phyloP scores from a whole-genome alignment of 2,329 filamentous ascomycete genomes.

The Tympanopsis confertula region DNA sequence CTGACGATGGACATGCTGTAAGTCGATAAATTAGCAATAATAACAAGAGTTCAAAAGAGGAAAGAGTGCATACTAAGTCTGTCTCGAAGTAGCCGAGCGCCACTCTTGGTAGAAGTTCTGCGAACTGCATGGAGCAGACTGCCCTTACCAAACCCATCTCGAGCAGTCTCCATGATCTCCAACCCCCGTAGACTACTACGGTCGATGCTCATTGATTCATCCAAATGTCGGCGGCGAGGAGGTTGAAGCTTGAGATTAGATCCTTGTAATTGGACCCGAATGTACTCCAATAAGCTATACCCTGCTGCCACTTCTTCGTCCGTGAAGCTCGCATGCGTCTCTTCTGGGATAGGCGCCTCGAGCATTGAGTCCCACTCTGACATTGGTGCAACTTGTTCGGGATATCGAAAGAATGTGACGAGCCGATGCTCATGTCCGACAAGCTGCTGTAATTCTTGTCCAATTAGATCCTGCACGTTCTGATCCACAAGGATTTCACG shows the following conservation, averaged over 20 bases:
- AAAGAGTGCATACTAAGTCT: slow-evolving; percentile 38
- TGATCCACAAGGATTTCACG: slow-evolving; percentile 54
- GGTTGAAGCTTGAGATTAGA: slow-evolving; percentile 50
- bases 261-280: slow-evolving; percentile 47
- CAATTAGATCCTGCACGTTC: slow-evolving; percentile 26
- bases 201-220: slow-evolving; percentile 60
- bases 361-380: slow-evolving; percentile 46
- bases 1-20: slow-evolving; percentile 56
- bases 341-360: slow-evolving; percentile 37
- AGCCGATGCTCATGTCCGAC: slow-evolving; percentile 43
- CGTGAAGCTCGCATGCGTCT: slow-evolving; percentile 34
- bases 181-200: slow-evolving; percentile 57
- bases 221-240: slow-evolving; percentile 43
- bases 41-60: neutral
- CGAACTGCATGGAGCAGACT: slow-evolving; percentile 58
- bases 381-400: slow-evolving; percentile 19
- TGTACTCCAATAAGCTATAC: slow-evolving; percentile 51
- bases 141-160: slow-evolving; percentile 51
- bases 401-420: slow-evolving; percentile 39
- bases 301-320: slow-evolving; percentile 47
- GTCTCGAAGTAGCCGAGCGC: slow-evolving; percentile 52
- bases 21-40: slow-evolving; percentile 3
- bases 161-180: slow-evolving; percentile 54
- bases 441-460: slow-evolving; percentile 33
- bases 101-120: slow-evolving; percentile 58